These are phyloP conservation scores for Carallia brachiata DNA, from an alignment of 345 rosid genomes.

Conservation along the genomic window DNA sequence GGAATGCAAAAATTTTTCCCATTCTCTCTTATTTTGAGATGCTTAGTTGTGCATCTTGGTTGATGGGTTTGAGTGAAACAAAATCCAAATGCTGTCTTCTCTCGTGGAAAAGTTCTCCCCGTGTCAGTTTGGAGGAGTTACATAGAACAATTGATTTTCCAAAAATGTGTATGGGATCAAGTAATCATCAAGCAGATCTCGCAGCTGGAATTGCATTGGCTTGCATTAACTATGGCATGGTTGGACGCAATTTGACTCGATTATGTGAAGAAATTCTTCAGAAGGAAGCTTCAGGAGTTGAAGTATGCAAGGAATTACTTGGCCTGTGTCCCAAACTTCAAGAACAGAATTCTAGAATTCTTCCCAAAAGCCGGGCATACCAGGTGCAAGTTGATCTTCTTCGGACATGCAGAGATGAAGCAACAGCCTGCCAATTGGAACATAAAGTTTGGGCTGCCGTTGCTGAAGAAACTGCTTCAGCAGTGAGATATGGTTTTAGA, in stretches of 20 bases:
- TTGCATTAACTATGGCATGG: slow-evolving; percentile 83
- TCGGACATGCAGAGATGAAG: slow-evolving; percentile 67
- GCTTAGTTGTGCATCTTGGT: slow-evolving; percentile 77
- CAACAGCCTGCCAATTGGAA: slow-evolving; percentile 56
- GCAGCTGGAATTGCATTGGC: slow-evolving; percentile 94
- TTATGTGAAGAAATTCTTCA: slow-evolving; percentile 84
- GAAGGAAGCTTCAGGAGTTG: slow-evolving; percentile 55
- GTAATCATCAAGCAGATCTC: slow-evolving; percentile 89
- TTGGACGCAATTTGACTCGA: slow-evolving; percentile 79
- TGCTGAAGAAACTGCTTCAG: slow-evolving; percentile 94
- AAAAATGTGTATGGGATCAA: slow-evolving; percentile 78
- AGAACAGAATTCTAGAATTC: slow-evolving; percentile 75
- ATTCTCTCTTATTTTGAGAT: slow-evolving; percentile 69
- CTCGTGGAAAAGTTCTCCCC: slow-evolving; percentile 72
- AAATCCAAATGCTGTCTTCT: slow-evolving; percentile 39
- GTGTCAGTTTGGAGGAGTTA: slow-evolving; percentile 94
- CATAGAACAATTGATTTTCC: slow-evolving; percentile 86
- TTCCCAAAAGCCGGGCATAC: slow-evolving; percentile 87
- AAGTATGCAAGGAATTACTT: slow-evolving; percentile 69
- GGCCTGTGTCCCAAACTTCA: slow-evolving; percentile 64
- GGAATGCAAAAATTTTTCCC: slow-evolving; percentile 92
- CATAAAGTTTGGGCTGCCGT: slow-evolving; percentile 84
- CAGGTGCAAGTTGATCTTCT: slow-evolving; percentile 94
- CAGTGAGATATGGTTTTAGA: slow-evolving; percentile 87
- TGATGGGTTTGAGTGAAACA: slow-evolving; percentile 75